Evolutionary conservation across 345 rosid genomes (phyloP), one percentile per base, ranked within the genome.

Genomic region (Noccaea caerulescens): DNA sequence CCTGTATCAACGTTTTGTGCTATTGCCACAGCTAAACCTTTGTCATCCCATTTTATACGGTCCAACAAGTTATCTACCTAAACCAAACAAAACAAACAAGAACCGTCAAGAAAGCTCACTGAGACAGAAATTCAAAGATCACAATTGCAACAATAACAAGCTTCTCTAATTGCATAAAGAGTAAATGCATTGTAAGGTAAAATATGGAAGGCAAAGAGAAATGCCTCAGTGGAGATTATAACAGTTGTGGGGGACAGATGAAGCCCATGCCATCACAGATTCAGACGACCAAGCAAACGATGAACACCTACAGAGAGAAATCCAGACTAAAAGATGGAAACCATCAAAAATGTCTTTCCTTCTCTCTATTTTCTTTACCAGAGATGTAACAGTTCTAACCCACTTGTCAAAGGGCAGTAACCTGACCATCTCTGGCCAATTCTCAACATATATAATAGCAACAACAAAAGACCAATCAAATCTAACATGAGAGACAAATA

Each of bases 1-100:
- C 97, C 97, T 0, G 95, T 84, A 77, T 91, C 95, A 46, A 94
- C 86, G 73, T 91, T 91, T 76, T 91, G 99, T 37, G 96, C 99
- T 47, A 94, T 89, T 55, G 89, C 95, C 82, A 91, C 96, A 1
- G 95, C 99, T 76, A 94, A 83, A 54, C 99, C 98, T 84, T 85
- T 89, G 58, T 86, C 87, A n/a, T 94, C 96, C 98, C 99, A 91
- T 79, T 89, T 94, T 56, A 94, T 78, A 57, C 76, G 66, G 78
- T 89, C 92, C 73, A 91, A 63, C 82, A 94, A 77, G 2, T 69
- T 55, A 47, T 82, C 87, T 58, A 87, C 90, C 99, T 94, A 16
- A 82, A 72, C 77, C 52, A 59, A 63, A 58, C 16, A 70, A 42
- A 70, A 78, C 52, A 58, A 14, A 43, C 0, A n/a, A n/a, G n/a